phyloP scores from a whole-genome alignment of 345 rosid genomes.

The Bruguiera gymnorhiza region DNA sequence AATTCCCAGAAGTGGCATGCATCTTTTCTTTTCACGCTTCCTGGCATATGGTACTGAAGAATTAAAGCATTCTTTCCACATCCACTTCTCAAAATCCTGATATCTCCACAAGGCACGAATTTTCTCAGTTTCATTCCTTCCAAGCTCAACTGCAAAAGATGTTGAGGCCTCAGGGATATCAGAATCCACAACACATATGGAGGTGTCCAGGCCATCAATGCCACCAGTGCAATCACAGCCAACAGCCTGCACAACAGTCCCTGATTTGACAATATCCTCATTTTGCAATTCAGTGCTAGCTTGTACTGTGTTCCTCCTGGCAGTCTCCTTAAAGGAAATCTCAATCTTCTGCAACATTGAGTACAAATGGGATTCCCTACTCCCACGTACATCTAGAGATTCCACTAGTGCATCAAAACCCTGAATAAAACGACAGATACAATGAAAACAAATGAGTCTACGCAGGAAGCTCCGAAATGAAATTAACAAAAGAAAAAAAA shows the following conservation, averaged over 20 bases:
- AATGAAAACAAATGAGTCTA: constrained; percentile 3
- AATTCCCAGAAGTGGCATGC: constrained; percentile 39
- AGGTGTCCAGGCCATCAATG: constrained; percentile 39
- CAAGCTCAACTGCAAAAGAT: constrained; percentile 57
- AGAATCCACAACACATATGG: constrained; percentile 34
- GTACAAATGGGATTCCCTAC: constrained; percentile 70
- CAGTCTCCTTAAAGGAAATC: constrained; percentile 61
- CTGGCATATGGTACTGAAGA: constrained; percentile 39
- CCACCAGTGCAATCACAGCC: constrained; percentile 15
- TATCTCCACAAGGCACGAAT: constrained; percentile 52
- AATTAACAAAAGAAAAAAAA: background rate
- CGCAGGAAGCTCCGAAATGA: background rate
- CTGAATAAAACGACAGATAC: constrained; percentile 35
- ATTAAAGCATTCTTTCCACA: constrained; percentile 57
- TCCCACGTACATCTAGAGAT: constrained; percentile 76
- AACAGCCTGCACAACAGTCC: constrained; percentile 25
- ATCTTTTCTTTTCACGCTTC: constrained; percentile 58
- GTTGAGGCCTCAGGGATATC: constrained; percentile 53
- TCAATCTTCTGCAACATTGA: constrained; percentile 68
- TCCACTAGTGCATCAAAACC: constrained; percentile 61
- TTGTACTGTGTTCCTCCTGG: constrained; percentile 33
- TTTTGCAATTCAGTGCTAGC: constrained; percentile 4
- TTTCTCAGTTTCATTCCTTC: constrained; percentile 45
- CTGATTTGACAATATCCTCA: constrained; percentile 24
- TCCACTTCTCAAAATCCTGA: constrained; percentile 76